Evolutionary conservation across 1,139 yeast genomes (phyloP).

Genomic region (Saccharomyces hybrid): DNA sequence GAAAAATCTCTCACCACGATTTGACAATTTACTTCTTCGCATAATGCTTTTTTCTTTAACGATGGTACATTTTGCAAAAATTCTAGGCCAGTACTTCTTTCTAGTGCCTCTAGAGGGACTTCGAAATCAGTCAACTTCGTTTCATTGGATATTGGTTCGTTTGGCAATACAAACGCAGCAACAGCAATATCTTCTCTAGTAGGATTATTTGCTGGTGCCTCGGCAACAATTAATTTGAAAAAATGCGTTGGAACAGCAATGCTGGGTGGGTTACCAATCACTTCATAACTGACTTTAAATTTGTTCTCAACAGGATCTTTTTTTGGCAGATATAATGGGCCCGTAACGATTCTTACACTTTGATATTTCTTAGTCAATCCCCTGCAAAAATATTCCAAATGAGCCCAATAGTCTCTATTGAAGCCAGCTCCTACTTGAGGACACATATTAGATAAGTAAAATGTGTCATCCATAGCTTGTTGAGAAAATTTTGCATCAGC

Average conservation of each 20-base stretch:
- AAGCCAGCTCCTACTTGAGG: constrained; percentile 98
- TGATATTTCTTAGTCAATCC: constrained; percentile 61
- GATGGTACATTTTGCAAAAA: constrained; percentile 64
- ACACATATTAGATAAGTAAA: constrained; percentile 78
- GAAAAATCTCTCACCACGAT: constrained; percentile 78
- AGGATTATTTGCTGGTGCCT: constrained; percentile 40
- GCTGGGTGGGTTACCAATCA: constrained; percentile 93
- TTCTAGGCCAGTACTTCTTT: constrained; percentile 77
- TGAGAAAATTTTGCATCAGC: constrained; percentile 92
- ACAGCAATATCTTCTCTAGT: constrained; percentile 51
- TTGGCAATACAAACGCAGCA: constrained; percentile 92
- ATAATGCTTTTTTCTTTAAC: constrained; percentile 55
- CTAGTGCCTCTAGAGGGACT: constrained; percentile 86
- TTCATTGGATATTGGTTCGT: constrained; percentile 61
- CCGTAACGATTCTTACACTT: constrained; percentile 81
- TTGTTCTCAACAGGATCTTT: constrained; percentile 66
- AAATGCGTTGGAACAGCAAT: constrained; percentile 98
- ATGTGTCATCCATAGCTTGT: constrained; percentile 91
- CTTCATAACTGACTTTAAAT: constrained; percentile 77
- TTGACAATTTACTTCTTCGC: constrained; percentile 73
- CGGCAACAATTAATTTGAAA: constrained; percentile 84
- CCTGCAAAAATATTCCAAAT: constrained; percentile 83
- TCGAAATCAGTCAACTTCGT: constrained; percentile 68
- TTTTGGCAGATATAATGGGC: constrained; percentile 86
- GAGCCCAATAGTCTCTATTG: constrained; percentile 97